Conservation (phyloP, 495 filamentous ascomycete species). For the Rhizodiscina lignyota region DNA sequence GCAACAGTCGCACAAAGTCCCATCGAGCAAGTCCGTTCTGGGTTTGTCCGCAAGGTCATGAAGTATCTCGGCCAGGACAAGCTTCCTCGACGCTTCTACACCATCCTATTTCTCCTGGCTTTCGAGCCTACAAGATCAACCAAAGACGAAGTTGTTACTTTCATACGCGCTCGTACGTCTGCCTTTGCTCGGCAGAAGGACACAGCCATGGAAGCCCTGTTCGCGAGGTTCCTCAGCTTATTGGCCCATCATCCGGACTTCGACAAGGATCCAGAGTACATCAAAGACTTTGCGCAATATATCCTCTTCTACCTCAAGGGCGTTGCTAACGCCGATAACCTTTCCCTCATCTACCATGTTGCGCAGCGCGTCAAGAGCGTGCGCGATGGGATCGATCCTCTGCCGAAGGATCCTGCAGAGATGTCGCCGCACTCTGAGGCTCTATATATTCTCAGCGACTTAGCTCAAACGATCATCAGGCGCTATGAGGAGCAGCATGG, state of each 20-base stretch:
- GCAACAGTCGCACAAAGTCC: constrained; percentile 66
- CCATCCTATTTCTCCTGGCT: constrained; percentile 72
- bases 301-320: constrained; percentile 74
- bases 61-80: constrained; percentile 60
- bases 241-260: constrained; percentile 95
- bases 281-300: constrained; percentile 58
- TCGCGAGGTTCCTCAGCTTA: constrained; percentile 70
- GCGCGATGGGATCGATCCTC: constrained; percentile 51
- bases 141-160: constrained; percentile 60
- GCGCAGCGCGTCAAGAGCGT: constrained; percentile 87
- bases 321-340: constrained; percentile 71
- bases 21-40: constrained; percentile 51
- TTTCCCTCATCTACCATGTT: constrained; percentile 78
- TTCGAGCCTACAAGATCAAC: constrained; percentile 63
- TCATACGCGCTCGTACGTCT: constrained; percentile 61
- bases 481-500: constrained; percentile 66
- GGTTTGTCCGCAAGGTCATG: constrained; percentile 69
- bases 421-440: constrained; percentile 17
- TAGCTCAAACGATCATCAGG: constrained; percentile 67
- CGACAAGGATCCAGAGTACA: constrained; percentile 41
- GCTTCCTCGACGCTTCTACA: constrained; percentile 66
- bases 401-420: constrained; percentile 19
- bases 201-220: constrained; percentile 63
- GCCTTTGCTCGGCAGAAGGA: constrained; percentile 32
- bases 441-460: constrained; percentile 76